Conservation (phyloP, 345 rosid genomes). For the Trapa incisa region DNA sequence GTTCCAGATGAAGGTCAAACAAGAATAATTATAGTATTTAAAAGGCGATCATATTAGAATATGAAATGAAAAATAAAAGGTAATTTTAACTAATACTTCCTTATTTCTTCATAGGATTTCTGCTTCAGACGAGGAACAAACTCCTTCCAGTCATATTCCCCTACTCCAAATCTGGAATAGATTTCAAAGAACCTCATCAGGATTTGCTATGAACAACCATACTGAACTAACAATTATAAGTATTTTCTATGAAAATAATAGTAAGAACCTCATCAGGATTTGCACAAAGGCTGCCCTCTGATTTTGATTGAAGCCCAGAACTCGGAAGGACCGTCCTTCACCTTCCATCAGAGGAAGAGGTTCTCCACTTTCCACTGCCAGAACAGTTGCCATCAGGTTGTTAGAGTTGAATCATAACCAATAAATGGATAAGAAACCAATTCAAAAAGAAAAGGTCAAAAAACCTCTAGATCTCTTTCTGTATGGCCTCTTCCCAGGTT, state of each 20-base stretch:
- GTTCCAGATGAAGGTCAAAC: not conserved
- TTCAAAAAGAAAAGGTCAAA: not conserved
- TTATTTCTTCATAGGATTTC: constrained; percentile 80
- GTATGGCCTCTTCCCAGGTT: constrained; percentile 57
- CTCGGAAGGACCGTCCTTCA: constrained; percentile 89
- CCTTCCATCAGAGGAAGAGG: constrained; percentile 98
- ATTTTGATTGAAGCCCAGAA: constrained; percentile 81
- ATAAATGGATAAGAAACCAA: not conserved
- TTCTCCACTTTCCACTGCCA: constrained; percentile 51
- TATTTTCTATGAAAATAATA: not conserved
- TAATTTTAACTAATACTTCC: constrained; percentile 34
- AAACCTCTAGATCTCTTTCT: constrained; percentile 74
- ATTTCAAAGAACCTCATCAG: not conserved
- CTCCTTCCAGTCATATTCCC: constrained; percentile 87
- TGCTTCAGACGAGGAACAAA: constrained; percentile 78
- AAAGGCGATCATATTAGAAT: not conserved
- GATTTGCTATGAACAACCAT: not conserved
- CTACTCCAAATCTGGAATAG: constrained; percentile 69
- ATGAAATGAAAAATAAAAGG: constrained; percentile 1
- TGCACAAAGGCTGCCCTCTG: constrained; percentile 95
- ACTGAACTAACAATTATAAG: not conserved
- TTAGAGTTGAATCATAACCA: not conserved
- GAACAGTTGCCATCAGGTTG: constrained; percentile 12
- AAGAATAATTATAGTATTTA: not conserved
- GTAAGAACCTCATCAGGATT: constrained; percentile 69